Base-by-base conservation (phyloP, 768 basidiomycete species). In the Steccherinum ochraceum region DNA sequence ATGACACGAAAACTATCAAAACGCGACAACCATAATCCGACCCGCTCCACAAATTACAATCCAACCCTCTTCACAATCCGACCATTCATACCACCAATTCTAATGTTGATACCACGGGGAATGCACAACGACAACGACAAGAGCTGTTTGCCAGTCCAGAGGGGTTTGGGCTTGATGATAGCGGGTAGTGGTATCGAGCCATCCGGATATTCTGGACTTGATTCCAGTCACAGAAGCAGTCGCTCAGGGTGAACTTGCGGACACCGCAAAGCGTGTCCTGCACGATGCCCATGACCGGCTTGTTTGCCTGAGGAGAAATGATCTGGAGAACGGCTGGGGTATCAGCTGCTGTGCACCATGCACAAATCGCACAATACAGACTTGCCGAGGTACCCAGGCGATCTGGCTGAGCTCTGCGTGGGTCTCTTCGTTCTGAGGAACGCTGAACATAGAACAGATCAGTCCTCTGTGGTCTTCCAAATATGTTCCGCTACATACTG, bases 201-300 rank as follows among this genome's bases (percentile, higher is more conserved):
- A 64, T 97, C 93, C 95, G 77, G 65, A 97, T 94, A 60, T 98
- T 97, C 64, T 98, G 95, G 12, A 97, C 93, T 40, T 85, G 83
- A 49, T 82, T 84, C 92, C 92, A 96, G 58, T 97, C 95, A 65
- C 96, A 71, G 72, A 97, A 96, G 16, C 84, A 82, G 63, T 97
- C 95, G 20, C 94, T 89, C 4, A 97, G 73, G 0, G 95, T 98
- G 65, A 97, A 92, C 68, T 98, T 97, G 50, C 95, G 86, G 49
- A 97, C 85, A 62, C 95, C 95, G 62, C 93, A 95, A 0, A 99
- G 82, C 0, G 95, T 97, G 64, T 99, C 95, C 67, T 98, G 95
- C 24, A 98, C 94, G 59, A 99, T 98, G 53, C 93, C 95, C 94
- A 98, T 98, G 60, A 96, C 93, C n/a, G 94, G 94, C 69, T 96